Base-by-base conservation (phyloP, 2,329 filamentous ascomycete species). In the Pseudogymnoascus sp. region DNA sequence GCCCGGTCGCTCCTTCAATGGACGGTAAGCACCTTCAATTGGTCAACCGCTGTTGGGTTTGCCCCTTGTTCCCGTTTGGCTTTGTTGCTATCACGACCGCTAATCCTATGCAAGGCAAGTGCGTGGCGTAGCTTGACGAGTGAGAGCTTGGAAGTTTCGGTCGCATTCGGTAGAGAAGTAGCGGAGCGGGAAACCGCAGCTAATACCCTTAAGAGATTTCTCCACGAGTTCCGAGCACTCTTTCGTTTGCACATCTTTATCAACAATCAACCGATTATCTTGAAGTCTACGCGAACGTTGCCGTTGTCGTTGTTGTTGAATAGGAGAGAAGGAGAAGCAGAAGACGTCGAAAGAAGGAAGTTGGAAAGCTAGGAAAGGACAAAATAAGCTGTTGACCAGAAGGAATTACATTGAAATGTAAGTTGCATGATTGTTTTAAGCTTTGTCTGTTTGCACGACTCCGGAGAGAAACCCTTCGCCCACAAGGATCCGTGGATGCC, bases 91-190 rank as follows among this genome's bases (percentile, higher is more conserved):
- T 56, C 46, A 34, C 46, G 25, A 56, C 46, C 46, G 46, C 46
- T 56, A 56, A 56, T 18, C 46, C 46, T 56, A 56, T 56, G 46
- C 46, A 56, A 65, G 64, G 72, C 69, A 67, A 66, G 62, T 60
- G 64, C 64, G 66, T 66, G 65, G 67, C 69, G 69, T 68, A 42
- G 59, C 34, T 42, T 18, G 34, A 42, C 59, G 34, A 60, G 59
- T 60, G 34, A 60, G 59, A 42, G 37, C 34, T 42, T 60, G 59
- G 34, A 38, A 42, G 59, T 42, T 60, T 60, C 59, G 34, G 59
- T 60, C 59, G 59, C 59, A 60, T 60, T 60, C 59, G 59, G 34
- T 60, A 60, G 34, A 60, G 56, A 60, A 60, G 56, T 60, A 60
- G 56, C 59, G 34, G 34, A 60, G 59, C 59, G 59, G 46, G 59